A percentile compares a stretch with the other conserved stretches of the same genome.
These are phyloP conservation scores for Erodium moschatum DNA, from an alignment of 441 rosid species.

Conservation along the genomic window DNA sequence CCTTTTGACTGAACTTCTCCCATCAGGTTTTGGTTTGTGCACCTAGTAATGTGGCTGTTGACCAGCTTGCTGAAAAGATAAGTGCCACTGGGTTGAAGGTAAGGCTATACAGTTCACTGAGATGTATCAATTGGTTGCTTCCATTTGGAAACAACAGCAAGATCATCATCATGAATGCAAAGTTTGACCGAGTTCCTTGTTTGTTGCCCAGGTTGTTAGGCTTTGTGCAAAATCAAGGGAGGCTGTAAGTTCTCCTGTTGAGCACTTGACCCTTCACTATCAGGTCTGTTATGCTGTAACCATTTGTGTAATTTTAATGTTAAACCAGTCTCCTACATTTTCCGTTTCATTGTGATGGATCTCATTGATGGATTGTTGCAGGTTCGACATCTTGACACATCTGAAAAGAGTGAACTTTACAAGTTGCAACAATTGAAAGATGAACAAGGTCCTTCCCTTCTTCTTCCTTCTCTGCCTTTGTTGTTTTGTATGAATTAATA, in stretches of 20 bases:
- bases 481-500: background rate
- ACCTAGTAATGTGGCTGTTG: conserved; percentile 98
- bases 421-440: conserved; percentile 95
- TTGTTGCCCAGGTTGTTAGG: conserved; percentile 66
- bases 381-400: conserved; percentile 98
- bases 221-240: conserved; percentile 99
- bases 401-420: conserved; percentile 98
- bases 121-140: background rate
- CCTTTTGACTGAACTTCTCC: background rate
- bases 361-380: conserved; percentile 27
- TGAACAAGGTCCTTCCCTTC: conserved; percentile 68
- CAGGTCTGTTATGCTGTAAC: conserved; percentile 49
- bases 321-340: background rate
- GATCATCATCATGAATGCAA: no score
- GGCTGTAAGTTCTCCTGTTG: conserved; percentile 98
- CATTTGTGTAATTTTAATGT: conserved; percentile 9
- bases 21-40: conserved; percentile 78
- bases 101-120: conserved; percentile 11
- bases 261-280: conserved; percentile 97
- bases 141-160: background rate
- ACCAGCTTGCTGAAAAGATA: conserved; percentile 96
- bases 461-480: background rate
- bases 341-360: background rate
- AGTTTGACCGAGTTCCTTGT: background rate
- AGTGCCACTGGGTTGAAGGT: conserved; percentile 99